Base-by-base conservation (phyloP, 2,329 filamentous ascomycete genomes). In the Chaetomium sp. region DNA sequence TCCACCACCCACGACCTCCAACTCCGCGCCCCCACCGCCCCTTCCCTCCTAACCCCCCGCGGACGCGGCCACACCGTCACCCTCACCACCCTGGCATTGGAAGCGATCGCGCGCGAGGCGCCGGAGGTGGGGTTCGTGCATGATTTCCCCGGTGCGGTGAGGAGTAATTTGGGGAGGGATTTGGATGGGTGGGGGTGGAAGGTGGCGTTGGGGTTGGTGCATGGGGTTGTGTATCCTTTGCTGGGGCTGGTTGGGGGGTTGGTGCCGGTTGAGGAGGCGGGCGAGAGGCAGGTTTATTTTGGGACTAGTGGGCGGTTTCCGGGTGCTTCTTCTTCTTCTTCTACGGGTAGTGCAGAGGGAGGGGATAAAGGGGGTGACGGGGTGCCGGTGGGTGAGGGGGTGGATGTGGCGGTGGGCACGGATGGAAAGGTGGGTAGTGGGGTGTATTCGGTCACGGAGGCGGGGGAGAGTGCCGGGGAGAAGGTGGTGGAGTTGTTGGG, bases 111-210 rank as follows among this genome's bases (percentile, higher is more conserved):
- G 8, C 41, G 55, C 6, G 49, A 59, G 9, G 56, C 66, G 40
- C 44, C 45, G 6, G 35, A 62, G 4, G 61, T 70, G 33, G 60
- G 59, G 6, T 68, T 71, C 41, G n/a, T 71, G 12, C 68, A 71
- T 49, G 59, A 55, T n/a, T 62, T 38, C n/a, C 68, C 67, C 0
- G 67, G 68, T 4, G 53, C 66, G 14, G 69, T 70, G 5, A 54
- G 58, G 33, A 68, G 66, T 1, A 63, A 61, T 7, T 66, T 64
- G 6, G 43, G 56, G 19, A 27, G 6, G 47, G n/a, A 41, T 42
- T 3, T 60, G 37, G 27, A 45, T 38, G 57, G 54, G 36, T 1
- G 54, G 19, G 7, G 5, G 2, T 27, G 19, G 19, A 6, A 27
- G 7, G 27, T 27, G 37, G 11, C 59, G 9, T 5, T 60, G 7